These are phyloP conservation scores for Sporothrix globosa DNA, from an alignment of 2,329 filamentous ascomycete species.

Conservation along the genomic window DNA sequence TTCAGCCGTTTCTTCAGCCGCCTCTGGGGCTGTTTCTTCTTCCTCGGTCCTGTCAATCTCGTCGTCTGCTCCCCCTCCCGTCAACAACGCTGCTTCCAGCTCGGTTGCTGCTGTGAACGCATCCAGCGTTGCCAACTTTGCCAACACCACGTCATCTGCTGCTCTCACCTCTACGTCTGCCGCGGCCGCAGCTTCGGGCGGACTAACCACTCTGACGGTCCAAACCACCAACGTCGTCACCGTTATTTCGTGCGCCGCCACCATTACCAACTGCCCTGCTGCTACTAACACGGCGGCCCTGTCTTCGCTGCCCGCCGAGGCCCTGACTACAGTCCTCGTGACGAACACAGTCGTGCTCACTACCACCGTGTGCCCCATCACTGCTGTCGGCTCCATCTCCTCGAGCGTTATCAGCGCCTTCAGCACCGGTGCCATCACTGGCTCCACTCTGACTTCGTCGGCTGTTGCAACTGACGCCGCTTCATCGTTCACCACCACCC, in stretches of 20 bases:
- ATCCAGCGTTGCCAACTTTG: slow-evolving; percentile 15
- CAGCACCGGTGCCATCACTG: slow-evolving; percentile 44
- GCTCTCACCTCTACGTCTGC: background rate
- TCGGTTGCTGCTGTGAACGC: background rate
- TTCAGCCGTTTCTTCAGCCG: background rate
- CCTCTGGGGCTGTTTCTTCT: background rate
- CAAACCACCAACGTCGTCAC: slow-evolving; percentile 49
- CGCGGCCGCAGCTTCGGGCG: background rate
- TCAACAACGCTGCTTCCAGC: slow-evolving; percentile 12
- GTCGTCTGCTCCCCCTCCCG: background rate
- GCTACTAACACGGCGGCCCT: slow-evolving; percentile 47
- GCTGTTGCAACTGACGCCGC: slow-evolving; percentile 41
- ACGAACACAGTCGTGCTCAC: slow-evolving; percentile 48
- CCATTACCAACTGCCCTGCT: slow-evolving; percentile 40
- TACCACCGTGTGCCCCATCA: slow-evolving; percentile 50
- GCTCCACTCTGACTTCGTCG: slow-evolving; percentile 46
- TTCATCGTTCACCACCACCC: slow-evolving; percentile 39
- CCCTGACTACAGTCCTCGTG: slow-evolving; percentile 43
- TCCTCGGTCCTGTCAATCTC: slow-evolving; percentile 8
- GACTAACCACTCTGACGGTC: slow-evolving; percentile 48
- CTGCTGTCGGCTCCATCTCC: slow-evolving; percentile 46
- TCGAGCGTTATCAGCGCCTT: slow-evolving; percentile 44
- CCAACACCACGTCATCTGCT: slow-evolving; percentile 4
- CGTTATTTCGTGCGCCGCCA: slow-evolving; percentile 39
- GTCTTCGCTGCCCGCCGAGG: slow-evolving; percentile 40